These are phyloP conservation scores for Cystobasidium ongulense DNA, from an alignment of 768 basidiomycete species.

Conservation along the genomic window DNA sequence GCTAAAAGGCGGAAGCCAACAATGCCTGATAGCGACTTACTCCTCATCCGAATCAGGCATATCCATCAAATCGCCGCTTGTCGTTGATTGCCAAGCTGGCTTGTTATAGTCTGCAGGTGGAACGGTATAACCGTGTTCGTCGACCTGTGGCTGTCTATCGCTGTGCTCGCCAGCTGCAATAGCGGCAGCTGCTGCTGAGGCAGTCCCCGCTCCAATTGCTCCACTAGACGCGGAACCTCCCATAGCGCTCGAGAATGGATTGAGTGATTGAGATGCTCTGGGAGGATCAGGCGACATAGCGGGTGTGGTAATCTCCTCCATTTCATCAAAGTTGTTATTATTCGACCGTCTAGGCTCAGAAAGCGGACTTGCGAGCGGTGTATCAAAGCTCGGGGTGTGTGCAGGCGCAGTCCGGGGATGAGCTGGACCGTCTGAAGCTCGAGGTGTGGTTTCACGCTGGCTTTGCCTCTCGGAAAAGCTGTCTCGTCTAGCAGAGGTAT, in stretches of 20 bases:
- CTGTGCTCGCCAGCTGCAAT: neutral
- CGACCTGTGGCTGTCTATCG: constrained; percentile 38
- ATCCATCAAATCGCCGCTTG: constrained; percentile 36
- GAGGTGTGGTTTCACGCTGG: constrained; percentile 29
- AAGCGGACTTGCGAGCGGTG: neutral
- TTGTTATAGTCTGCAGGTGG: constrained; percentile 47
- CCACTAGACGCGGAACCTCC: neutral
- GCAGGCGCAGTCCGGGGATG: constrained; percentile 32
- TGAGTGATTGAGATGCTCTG: neutral
- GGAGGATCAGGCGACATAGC: neutral
- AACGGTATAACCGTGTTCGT: constrained; percentile 48
- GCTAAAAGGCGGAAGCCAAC: no score
- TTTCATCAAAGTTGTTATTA: constrained; percentile 1
- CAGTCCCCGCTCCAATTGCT: neutral
- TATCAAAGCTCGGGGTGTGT: constrained; percentile 34
- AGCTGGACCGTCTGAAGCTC: constrained; percentile 25
- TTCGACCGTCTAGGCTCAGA: neutral
- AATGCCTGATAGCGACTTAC: neutral
- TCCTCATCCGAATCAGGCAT: constrained; percentile 40
- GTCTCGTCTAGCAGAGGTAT: neutral
- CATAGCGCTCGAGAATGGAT: neutral
- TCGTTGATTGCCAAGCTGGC: constrained; percentile 42
- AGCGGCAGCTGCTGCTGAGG: neutral
- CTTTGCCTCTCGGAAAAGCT: neutral
- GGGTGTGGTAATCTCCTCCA: neutral